Evolutionary conservation across 768 basidiomycete genomes (phyloP), one percentile per base, ranked within the genome.

Genomic region (Suillus fuscotomentosus): DNA sequence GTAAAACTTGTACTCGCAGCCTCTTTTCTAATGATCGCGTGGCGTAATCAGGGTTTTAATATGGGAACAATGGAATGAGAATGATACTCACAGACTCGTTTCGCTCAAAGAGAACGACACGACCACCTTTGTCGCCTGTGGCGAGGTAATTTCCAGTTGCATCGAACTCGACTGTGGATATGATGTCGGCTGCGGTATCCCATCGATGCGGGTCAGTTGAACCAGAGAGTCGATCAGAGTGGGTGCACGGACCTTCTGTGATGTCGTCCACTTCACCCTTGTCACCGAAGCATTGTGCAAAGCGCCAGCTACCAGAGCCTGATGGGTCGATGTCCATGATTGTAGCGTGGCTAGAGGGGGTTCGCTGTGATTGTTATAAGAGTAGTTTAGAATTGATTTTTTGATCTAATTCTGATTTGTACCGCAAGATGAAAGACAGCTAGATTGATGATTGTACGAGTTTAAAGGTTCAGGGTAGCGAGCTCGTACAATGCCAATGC

Each of bases 1-100:
- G 78, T 99, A 99, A 80, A 99, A 99, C 79, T 98, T 99, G 88
- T 99, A 99, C 82, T 99, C 97, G 82, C 97, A 99, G 68, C 95
- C 95, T 77, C 97, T 98, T 92, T 99, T 99, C 95, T 97, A 74
- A 67, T 61, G 69, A 75, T 77, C 77, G 73, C 62, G 72, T 66
- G 66, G 66, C 57, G 17, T 63, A 67, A 82, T 79, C 75, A 78
- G 76, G 65, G 63, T 61, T 43, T 67, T 62, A 6, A 60, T 60
- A 39, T 60, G 22, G 60, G 66, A 68, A 65, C 57, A 67, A 43
- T 42, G 7, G 17, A 27, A 27, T 42, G 4, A 45, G 62, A 48
- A 55, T 41, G 61, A 47, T 63, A 79, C 89, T 72, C 69, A 97
- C 96, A 85, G 88, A 87, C 83, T 99, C 97, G 81, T 97, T 97